Evolutionary conservation across 2,329 filamentous ascomycete species (phyloP).

Genomic region (Cytospora schulzeri): DNA sequence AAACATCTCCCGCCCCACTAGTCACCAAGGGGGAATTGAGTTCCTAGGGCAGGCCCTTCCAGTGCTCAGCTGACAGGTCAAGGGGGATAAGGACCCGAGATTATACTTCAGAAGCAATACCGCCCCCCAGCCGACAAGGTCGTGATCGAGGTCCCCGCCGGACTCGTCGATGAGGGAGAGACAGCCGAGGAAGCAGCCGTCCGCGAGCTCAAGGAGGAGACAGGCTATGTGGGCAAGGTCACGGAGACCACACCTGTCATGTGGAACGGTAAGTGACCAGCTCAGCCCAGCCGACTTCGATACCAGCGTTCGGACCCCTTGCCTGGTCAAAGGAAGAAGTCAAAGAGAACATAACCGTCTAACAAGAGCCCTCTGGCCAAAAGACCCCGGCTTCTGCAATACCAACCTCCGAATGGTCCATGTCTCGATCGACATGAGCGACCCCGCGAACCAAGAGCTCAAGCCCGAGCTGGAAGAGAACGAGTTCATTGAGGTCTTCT

Average conservation of each 20-base stretch:
- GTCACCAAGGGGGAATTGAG: not conserved
- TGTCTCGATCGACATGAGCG: slow-evolving; percentile 69
- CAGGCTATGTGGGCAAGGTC: slow-evolving; percentile 61
- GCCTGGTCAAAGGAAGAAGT: not conserved
- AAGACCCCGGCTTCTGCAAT: slow-evolving; percentile 65
- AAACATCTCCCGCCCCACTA: too few relatives aligned
- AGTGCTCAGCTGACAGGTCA: not conserved
- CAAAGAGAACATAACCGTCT: not conserved
- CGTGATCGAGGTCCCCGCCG: slow-evolving; percentile 66
- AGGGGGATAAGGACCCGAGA: slow-evolving; percentile 46
- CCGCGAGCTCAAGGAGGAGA: slow-evolving; percentile 67
- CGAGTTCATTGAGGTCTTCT: slow-evolving; percentile 82
- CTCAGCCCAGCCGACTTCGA: not conserved
- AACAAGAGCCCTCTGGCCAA: not conserved
- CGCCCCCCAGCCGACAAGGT: slow-evolving; percentile 62
- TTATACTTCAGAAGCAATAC: slow-evolving; percentile 69
- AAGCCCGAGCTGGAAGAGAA: slow-evolving; percentile 74
- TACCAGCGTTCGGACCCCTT: not conserved
- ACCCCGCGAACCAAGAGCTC: slow-evolving; percentile 69
- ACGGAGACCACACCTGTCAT: slow-evolving; percentile 65
- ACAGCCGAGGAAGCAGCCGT: slow-evolving; percentile 63
- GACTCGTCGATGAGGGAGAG: slow-evolving; percentile 64
- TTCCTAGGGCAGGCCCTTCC: not conserved
- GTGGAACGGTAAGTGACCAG: slow-evolving; percentile 53
- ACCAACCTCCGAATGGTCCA: slow-evolving; percentile 72